Conservation (phyloP, 2,329 filamentous ascomycete species). For the Colletotrichum limetticola region DNA sequence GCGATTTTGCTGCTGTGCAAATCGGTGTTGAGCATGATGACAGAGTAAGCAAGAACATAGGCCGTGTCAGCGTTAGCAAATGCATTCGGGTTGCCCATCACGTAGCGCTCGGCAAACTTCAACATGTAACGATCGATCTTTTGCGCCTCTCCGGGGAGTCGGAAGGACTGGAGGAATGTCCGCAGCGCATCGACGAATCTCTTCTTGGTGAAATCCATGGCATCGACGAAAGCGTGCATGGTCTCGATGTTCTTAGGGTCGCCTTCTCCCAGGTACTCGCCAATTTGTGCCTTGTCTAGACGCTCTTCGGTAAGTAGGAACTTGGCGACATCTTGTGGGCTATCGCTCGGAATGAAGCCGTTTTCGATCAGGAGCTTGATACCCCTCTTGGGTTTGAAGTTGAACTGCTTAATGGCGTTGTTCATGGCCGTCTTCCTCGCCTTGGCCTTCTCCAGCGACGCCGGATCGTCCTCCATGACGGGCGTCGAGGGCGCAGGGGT, state of each 20-base stretch:
- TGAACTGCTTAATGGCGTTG: conserved; percentile 91
- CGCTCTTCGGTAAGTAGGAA: conserved; percentile 86
- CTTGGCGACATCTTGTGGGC: conserved; percentile 82
- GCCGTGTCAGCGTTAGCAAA: conserved; percentile 98
- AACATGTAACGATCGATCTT: conserved; percentile 99
- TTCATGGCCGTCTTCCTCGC: conserved; percentile 91
- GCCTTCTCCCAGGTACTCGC: conserved; percentile 94
- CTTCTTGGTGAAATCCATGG: conserved; percentile 91
- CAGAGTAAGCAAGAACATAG: conserved; percentile 95
- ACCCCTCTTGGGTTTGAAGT: conserved; percentile 96
- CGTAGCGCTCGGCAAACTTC: conserved; percentile 97
- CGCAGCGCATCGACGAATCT: conserved; percentile 93
- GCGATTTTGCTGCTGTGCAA: conserved; percentile 89
- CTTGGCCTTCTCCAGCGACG: conserved; percentile 93
- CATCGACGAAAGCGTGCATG: conserved; percentile 99
- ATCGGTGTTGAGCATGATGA: conserved; percentile 97
- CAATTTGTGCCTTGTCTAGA: conserved; percentile 90
- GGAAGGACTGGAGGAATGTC: conserved; percentile 93
- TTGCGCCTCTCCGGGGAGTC: conserved; percentile 93
- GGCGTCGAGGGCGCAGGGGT: conserved; percentile 74
- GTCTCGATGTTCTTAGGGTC: conserved; percentile 83
- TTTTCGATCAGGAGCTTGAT: conserved; percentile 86
- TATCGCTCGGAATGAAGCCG: conserved; percentile 85
- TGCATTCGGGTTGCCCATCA: conserved; percentile 93
- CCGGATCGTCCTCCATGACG: conserved; percentile 86